A percentile compares a stretch with the other conserved stretches of the same genome.
These are phyloP conservation scores for Penicillium atrosanguineum DNA, from an alignment of 495 filamentous ascomycete genomes.

Conservation along the genomic window DNA sequence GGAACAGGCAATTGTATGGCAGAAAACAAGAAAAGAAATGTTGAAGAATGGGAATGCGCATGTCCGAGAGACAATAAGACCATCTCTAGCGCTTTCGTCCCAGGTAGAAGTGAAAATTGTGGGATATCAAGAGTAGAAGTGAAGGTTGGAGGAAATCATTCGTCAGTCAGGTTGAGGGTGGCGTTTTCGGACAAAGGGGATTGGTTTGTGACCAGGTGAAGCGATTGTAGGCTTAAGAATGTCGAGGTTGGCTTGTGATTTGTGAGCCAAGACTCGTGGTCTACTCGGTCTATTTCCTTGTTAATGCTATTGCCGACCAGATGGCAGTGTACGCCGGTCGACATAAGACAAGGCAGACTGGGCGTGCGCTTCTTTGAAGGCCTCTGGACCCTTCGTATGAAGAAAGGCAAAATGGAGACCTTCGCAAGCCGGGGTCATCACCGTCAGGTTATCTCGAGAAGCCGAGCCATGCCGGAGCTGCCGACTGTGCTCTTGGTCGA, in stretches of 20 bases:
- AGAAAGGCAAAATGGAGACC: neutral
- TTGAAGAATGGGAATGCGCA: neutral
- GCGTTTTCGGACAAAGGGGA: neutral
- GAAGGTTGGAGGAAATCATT: neutral
- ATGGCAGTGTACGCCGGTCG: neutral
- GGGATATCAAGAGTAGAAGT: neutral
- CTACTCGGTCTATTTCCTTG: neutral
- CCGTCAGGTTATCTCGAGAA: neutral
- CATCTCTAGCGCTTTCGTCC: neutral
- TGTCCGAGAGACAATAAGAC: neutral
- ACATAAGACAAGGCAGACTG: neutral
- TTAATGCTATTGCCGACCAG: neutral
- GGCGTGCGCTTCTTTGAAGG: neutral
- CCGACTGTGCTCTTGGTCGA: slow-evolving; percentile 9
- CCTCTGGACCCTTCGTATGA: neutral
- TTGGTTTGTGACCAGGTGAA: neutral
- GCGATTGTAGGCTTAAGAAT: neutral
- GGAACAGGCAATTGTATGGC: slow-evolving; percentile 2
- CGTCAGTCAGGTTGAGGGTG: neutral
- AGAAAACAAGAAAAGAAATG: slow-evolving; percentile 13
- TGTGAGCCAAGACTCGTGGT: neutral
- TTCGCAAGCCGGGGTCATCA: neutral
- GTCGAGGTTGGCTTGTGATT: neutral
- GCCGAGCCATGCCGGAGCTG: slow-evolving; percentile 5
- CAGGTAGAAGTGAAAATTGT: neutral